Evolutionary conservation across 805 yeast species (phyloP), one percentile per base, ranked within the genome.

Genomic region (Starmerella floricola): DNA sequence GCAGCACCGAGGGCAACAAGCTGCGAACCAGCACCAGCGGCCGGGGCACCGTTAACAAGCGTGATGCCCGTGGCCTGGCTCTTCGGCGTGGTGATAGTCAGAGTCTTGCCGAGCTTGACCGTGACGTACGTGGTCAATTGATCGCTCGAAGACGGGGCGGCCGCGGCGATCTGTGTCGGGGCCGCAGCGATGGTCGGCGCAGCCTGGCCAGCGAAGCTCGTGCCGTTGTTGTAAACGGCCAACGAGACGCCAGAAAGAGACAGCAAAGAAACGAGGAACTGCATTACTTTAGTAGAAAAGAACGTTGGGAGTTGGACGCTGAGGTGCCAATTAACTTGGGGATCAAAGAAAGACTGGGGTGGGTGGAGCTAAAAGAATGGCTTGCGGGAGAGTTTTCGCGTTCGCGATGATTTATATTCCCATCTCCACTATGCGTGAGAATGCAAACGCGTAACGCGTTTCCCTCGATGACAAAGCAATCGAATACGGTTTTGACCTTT

Each of bases 31-130:
- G 8, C 23, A 16, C 33, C 19, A 6, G 19, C 34, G 15, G 31
- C 38, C n/a, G 13, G 11, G 4, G 43, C 38, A 19, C 34, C 47
- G 18, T 47, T 31, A 41, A 41, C 46, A 26, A 44, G 44, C 30
- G 43, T 42, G 26, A 37, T 20, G 29, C 36, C 42, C 6, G 46
- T 38, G 26, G 39, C 34, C 27, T 34, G 36, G 34, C 49, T 38
- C 47, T 47, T 38, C 35, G 44, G 24, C 24, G 49, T 43, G 34
- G 51, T 42, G 32, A 53, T 40, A 26, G 57, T 51, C 40, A 50
- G 32, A 38, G 55, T 49, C 45, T 44, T 31, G 39, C 54, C 53
- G 46, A 45, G 43, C 30, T 34, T 42, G 13, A 53, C 51, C 20
- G 53, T 49, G 28, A 49, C 48, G 40, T 48, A 45, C 19, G 53